Evolutionary conservation across 1,284 basidiomycete genomes (phyloP).

Genomic region (Naganishia sp.): DNA sequence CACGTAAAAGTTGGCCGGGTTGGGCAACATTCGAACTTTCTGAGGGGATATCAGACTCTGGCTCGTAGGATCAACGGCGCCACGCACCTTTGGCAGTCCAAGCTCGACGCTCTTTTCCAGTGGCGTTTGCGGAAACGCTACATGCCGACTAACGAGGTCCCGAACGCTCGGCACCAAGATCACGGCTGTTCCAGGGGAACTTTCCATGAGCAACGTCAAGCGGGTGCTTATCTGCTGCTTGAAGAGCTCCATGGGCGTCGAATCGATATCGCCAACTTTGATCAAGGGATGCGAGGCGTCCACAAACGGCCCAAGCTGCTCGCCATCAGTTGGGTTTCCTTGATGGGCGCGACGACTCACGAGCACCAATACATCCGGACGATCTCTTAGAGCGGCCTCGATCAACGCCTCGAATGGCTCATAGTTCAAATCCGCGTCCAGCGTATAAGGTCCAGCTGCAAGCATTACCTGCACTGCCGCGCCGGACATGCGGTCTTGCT

Average conservation of each 20-base stretch:
- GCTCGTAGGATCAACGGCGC: too few species aligned
- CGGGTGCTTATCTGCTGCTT: conserved; percentile 64
- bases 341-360: conserved; percentile 57
- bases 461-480: conserved; percentile 66
- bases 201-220: conserved; percentile 63
- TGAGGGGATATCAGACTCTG: conserved; percentile 45
- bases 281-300: conserved; percentile 73
- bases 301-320: conserved; percentile 84
- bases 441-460: conserved; percentile 78
- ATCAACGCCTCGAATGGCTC: conserved; percentile 67
- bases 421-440: conserved; percentile 73
- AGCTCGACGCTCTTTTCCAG: conserved; percentile 57
- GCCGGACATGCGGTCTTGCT: conserved; percentile 50
- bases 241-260: conserved; percentile 71
- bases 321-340: not conserved
- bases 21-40: conserved; percentile 78
- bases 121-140: conserved; percentile 83
- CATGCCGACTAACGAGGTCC: conserved; percentile 77
- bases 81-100: conserved; percentile 53
- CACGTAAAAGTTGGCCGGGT: conserved; percentile 79
- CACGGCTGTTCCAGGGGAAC: conserved; percentile 67
- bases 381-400: conserved; percentile 60
- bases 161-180: conserved; percentile 78
- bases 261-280: conserved; percentile 68
- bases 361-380: conserved; percentile 76